Percentiles rank a stretch among this genome's conserved stretches.
phyloP scores from a whole-genome alignment of 148 eudicot genomes.

The Fagopyrum homotropicum region DNA sequence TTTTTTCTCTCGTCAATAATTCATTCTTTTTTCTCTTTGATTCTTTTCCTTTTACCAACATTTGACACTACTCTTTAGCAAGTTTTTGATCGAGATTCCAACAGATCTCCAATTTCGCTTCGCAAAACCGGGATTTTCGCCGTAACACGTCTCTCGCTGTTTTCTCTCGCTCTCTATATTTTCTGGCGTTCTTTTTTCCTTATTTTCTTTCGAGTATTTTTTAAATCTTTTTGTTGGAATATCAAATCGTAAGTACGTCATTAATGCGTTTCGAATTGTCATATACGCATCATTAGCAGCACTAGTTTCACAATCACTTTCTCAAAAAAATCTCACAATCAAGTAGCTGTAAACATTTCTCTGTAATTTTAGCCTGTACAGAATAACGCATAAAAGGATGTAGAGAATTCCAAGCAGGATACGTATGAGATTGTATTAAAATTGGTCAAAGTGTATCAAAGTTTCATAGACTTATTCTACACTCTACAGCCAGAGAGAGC shows the following conservation, averaged over 20 bases:
- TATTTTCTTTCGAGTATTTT: neutral
- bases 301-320: neutral
- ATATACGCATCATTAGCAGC: neutral
- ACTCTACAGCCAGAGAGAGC: neutral
- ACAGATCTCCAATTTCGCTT: neutral
- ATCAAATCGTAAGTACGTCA: neutral
- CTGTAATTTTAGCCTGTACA: neutral
- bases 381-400: neutral
- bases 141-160: neutral
- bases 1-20: neutral
- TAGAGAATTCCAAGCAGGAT: neutral
- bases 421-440: neutral
- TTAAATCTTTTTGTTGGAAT: neutral
- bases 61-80: neutral
- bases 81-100: neutral
- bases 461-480: neutral
- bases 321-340: neutral
- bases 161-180: neutral
- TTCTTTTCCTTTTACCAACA: neutral
- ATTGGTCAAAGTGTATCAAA: slow-evolving; percentile 7
- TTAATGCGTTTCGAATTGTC: neutral
- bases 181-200: neutral
- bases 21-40: neutral
- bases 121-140: slow-evolving; percentile 4
- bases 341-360: neutral